Evolutionary conservation across 2,329 filamentous ascomycete species (phyloP).

Genomic region (Westerdykella aurantiaca): DNA sequence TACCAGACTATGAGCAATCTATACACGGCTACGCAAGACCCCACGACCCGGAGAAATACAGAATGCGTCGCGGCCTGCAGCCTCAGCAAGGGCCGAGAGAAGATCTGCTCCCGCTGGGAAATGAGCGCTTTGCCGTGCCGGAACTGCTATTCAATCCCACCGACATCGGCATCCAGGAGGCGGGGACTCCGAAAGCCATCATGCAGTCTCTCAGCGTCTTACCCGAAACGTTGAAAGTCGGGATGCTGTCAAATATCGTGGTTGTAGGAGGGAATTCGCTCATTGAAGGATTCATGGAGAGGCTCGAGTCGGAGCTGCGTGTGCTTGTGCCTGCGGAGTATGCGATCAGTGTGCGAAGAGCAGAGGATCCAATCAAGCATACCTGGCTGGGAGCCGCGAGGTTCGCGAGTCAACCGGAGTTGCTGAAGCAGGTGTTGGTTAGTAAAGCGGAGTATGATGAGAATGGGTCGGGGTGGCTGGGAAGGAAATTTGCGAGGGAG

Average conservation of each 20-base stretch:
- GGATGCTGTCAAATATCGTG: constrained; percentile 77
- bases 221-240: constrained; percentile 77
- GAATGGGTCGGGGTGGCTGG: constrained; percentile 66
- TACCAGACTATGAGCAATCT: constrained; percentile 68
- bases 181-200: constrained; percentile 76
- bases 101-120: constrained; percentile 79
- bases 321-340: constrained; percentile 40
- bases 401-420: constrained; percentile 63
- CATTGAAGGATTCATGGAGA: constrained; percentile 73
- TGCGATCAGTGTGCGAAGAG: constrained; percentile 31
- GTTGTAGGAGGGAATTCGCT: constrained; percentile 82
- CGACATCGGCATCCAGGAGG: constrained; percentile 79
- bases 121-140: constrained; percentile 85
- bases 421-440: constrained; percentile 62
- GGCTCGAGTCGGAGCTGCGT: constrained; percentile 68
- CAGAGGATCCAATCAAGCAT: constrained; percentile 74
- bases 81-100: constrained; percentile 52
- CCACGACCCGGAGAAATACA: constrained; percentile 64
- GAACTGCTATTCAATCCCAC: constrained; percentile 83
- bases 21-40: constrained; percentile 67
- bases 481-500: constrained; percentile 58
- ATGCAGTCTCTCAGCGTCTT: constrained; percentile 69
- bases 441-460: constrained; percentile 89
- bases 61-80: constrained; percentile 46
- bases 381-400: constrained; percentile 83